Evolutionary conservation across 345 rosid genomes (phyloP), one percentile per base, ranked within the genome.

Genomic region (Microthlaspi erraticum): DNA sequence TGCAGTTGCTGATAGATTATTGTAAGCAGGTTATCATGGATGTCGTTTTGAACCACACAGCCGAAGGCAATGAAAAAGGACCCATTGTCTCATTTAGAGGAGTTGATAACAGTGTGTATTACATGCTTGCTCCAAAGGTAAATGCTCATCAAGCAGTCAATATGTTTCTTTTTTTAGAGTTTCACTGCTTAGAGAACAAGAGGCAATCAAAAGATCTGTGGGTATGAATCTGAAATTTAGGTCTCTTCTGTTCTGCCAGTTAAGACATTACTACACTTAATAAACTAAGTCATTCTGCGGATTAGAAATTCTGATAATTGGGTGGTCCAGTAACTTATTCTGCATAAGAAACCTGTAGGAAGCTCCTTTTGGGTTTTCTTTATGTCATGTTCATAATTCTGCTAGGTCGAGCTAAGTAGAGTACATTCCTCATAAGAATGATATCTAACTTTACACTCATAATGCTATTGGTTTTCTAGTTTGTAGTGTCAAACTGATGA

Each of bases 51-150:
- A 93, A 93, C 81, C 98, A 93, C 84, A 93, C 98, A 16, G 96
- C 97, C 17, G 98, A 93, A 84, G 98, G 98, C 67, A 93, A 93
- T 83, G 97, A 88, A 75, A 83, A 85, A 81, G 98, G 98, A 14
- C 97, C 92, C 48, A 82, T 77, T 72, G 53, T 88, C 37, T 90
- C 98, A 66, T 93, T 93, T 68, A 90, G 92, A 80, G 98, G 98
- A 74, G 83, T 83, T 67, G 98, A 93, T 77, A 90, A 90, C 77
- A 85, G 96, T 72, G 87, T 87, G 70, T 93, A 93, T 79, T 93
- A 93, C 84, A 90, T 93, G 92, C 83, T 93, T 66, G 98, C 98
- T 61, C 96, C 97, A 52, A 90, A 90, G 98, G 98, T 90, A 85
- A n/a, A 64, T 63, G 71, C 58, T 61, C 68, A 16, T 44, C 59